These are phyloP conservation scores for Flammula alnicola DNA, from an alignment of 1,284 basidiomycete species.

Conservation along the genomic window DNA sequence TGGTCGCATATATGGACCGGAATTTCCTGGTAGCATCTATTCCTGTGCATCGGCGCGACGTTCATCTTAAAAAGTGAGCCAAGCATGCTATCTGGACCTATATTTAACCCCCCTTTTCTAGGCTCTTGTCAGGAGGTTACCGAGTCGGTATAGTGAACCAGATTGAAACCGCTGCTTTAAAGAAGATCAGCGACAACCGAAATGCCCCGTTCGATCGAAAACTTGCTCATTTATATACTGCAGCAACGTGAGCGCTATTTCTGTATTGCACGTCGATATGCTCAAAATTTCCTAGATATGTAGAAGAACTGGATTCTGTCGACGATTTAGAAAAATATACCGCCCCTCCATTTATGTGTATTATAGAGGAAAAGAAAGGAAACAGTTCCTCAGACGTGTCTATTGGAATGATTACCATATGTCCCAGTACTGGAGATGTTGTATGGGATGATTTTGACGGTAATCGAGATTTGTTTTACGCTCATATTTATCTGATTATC, in stretches of 20 bases:
- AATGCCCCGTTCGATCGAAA: slow-evolving; percentile 84
- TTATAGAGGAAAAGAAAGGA: slow-evolving; percentile 68
- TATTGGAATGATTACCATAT: slow-evolving; percentile 81
- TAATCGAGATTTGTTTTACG: slow-evolving; percentile 30
- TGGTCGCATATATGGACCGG: slow-evolving; percentile 76
- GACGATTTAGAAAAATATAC: slow-evolving; percentile 64
- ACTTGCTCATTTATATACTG: slow-evolving; percentile 85
- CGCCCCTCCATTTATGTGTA: slow-evolving; percentile 68
- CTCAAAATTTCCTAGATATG: slow-evolving; percentile 53
- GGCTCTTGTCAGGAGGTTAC: slow-evolving; percentile 84
- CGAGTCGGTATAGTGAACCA: slow-evolving; percentile 94
- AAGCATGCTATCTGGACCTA: slow-evolving; percentile 4
- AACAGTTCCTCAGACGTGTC: slow-evolving; percentile 49
- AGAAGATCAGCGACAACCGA: slow-evolving; percentile 86
- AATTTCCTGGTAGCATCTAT: slow-evolving; percentile 88
- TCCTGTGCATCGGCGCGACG: slow-evolving; percentile 78
- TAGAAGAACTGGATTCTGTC: slow-evolving; percentile 72
- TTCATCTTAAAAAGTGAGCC: slow-evolving; percentile 87
- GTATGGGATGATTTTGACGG: slow-evolving; percentile 92
- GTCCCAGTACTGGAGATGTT: slow-evolving; percentile 89
- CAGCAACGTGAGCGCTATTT: slow-evolving; percentile 75
- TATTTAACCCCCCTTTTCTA: slow-evolving; percentile 32
- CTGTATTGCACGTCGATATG: slow-evolving; percentile 8
- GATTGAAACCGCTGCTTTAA: slow-evolving; percentile 93
- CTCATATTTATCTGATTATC: slow-evolving; percentile 7